These are phyloP conservation scores for Aspergillaceae sp. DNA, from an alignment of 2,329 filamentous ascomycete species.

Conservation along the genomic window DNA sequence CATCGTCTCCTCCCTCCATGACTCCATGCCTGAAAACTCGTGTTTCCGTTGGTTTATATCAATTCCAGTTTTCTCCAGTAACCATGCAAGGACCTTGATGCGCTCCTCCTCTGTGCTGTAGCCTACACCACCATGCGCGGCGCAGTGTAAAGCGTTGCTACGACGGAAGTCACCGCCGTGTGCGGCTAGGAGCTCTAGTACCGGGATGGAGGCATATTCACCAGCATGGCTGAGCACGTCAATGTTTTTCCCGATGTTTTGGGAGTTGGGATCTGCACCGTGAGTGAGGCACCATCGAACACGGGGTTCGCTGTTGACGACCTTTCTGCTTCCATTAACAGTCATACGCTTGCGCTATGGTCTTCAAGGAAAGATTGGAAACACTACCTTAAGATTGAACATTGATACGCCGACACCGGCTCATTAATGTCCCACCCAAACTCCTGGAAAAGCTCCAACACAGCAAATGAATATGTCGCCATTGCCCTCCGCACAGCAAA, in stretches of 20 bases:
- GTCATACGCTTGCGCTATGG: neutral
- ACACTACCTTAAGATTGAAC: neutral
- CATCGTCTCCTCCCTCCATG: neutral
- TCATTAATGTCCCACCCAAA: neutral
- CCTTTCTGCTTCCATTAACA: neutral
- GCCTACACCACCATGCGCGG: neutral
- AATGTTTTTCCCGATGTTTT: neutral
- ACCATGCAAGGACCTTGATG: neutral
- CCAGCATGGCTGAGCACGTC: slow-evolving; percentile 2
- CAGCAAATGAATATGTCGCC: neutral
- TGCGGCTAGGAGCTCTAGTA: neutral
- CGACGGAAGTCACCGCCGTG: neutral
- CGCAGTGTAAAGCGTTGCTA: neutral
- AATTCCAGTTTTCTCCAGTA: neutral
- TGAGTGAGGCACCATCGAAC: slow-evolving; percentile 1
- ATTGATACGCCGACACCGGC: neutral
- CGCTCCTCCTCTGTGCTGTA: neutral
- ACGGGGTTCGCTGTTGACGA: neutral
- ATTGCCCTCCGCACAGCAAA: neutral
- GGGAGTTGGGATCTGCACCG: slow-evolving; percentile 1
- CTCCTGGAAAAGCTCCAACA: neutral
- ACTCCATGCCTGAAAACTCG: neutral
- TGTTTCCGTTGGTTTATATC: neutral
- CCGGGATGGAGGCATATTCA: neutral
- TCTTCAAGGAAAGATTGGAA: neutral